Conservation (phyloP, 768 basidiomycete genomes). For the Tephrocybe rancida region DNA sequence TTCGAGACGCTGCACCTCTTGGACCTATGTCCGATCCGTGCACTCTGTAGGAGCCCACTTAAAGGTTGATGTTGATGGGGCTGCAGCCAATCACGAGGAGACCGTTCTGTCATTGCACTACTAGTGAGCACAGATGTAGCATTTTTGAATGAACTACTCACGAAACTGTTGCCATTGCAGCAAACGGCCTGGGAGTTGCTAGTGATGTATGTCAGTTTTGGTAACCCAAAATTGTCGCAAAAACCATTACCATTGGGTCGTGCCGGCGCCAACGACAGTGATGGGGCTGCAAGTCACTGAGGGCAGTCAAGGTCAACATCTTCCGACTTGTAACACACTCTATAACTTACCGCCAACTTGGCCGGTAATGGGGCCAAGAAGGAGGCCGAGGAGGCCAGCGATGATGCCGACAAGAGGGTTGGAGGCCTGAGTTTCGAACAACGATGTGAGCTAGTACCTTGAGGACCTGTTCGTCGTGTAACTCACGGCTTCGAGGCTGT, state of each 20-base stretch:
- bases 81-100: conserved; percentile 18
- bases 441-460: background rate
- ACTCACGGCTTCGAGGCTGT: background rate
- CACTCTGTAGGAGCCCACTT: background rate
- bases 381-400: conserved; percentile 12
- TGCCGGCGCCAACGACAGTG: background rate
- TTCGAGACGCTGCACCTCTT: background rate
- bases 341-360: conserved; percentile 2
- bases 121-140: background rate
- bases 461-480: background rate
- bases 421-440: conserved; percentile 1
- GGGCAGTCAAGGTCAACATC: background rate
- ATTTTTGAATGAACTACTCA: conserved; percentile 5
- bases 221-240: background rate
- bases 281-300: background rate
- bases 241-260: background rate
- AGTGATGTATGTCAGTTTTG: background rate
- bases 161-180: conserved; percentile 21
- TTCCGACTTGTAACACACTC: background rate
- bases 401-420: conserved; percentile 1
- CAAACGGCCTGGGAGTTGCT: conserved; percentile 18
- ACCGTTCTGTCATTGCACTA: conserved; percentile 6
- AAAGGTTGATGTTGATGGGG: conserved; percentile 18
- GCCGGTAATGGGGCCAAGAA: conserved; percentile 5
- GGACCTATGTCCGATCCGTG: background rate